A percentile compares a stretch with the other conserved stretches of the same genome.
Evolutionary conservation across 441 rosid species (phyloP).

Genomic region (Viola pubescens): DNA sequence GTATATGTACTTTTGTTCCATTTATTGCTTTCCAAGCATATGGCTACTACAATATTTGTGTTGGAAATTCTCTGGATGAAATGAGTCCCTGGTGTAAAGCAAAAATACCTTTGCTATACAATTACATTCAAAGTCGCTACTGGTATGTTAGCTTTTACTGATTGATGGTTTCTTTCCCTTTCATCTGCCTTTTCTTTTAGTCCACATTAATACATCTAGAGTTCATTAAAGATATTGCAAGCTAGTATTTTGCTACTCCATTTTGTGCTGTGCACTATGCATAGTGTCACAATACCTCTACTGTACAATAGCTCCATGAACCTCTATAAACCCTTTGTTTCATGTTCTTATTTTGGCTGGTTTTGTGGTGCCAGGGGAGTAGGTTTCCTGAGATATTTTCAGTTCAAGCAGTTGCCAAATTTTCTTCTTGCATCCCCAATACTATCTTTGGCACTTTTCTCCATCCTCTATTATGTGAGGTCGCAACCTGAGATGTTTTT

Average conservation of each 20-base stretch:
- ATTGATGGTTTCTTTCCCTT: not conserved
- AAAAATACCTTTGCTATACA: constrained; percentile 67
- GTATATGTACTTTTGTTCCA: constrained; percentile 54
- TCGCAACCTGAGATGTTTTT: constrained; percentile 38
- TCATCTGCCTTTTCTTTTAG: not conserved
- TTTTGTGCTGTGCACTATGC: not conserved
- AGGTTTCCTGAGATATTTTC: constrained; percentile 84
- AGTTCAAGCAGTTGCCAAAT: constrained; percentile 77
- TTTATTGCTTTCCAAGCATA: constrained; percentile 78
- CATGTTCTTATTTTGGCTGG: constrained; percentile 1
- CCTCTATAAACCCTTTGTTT: not conserved
- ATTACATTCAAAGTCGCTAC: constrained; percentile 75
- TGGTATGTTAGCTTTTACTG: constrained; percentile 42
- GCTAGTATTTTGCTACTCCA: not conserved
- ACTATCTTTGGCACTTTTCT: constrained; percentile 58
- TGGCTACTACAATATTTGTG: constrained; percentile 66
- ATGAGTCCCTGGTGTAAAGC: constrained; percentile 84
- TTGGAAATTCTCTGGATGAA: constrained; percentile 39
- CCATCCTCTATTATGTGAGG: constrained; percentile 48
- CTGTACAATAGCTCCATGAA: not conserved
- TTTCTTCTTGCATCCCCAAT: constrained; percentile 91
- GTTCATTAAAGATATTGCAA: not conserved
- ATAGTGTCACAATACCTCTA: not conserved
- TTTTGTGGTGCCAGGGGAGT: constrained; percentile 55
- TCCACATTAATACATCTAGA: not conserved